Conservation (phyloP, 2,329 filamentous ascomycete species). For the Xylaria sp. region DNA sequence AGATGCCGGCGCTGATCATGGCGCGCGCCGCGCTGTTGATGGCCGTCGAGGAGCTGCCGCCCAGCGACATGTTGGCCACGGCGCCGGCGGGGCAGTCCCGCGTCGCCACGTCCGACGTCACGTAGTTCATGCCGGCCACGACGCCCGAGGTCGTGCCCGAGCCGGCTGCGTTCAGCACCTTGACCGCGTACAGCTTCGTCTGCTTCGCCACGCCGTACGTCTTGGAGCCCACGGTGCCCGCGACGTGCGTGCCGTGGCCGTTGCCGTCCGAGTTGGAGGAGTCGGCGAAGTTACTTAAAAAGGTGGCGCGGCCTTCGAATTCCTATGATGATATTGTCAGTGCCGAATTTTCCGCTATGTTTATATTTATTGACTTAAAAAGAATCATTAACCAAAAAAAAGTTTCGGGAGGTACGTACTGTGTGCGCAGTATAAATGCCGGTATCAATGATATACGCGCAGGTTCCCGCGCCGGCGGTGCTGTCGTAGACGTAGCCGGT, state of each 20-base stretch:
- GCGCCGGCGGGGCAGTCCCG: constrained; percentile 55
- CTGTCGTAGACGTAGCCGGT: constrained; percentile 57
- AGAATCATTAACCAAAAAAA: too few relatives aligned
- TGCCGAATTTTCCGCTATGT: neutral
- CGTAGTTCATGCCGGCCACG: constrained; percentile 54
- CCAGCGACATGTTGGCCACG: constrained; percentile 68
- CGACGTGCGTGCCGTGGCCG: constrained; percentile 58
- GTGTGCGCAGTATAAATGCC: constrained; percentile 61
- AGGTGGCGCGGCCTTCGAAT: constrained; percentile 57
- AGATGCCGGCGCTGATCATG: constrained; percentile 59
- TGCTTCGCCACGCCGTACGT: constrained; percentile 61
- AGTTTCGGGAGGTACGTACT: constrained; percentile 36
- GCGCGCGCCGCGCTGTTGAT: constrained; percentile 63
- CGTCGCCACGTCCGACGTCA: constrained; percentile 57
- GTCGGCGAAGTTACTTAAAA: constrained; percentile 49
- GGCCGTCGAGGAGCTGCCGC: constrained; percentile 57
- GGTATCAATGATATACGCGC: constrained; percentile 66
- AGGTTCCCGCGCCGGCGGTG: constrained; percentile 56
- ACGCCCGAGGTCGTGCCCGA: constrained; percentile 48
- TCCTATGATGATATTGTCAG: constrained; percentile 46
- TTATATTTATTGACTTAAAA: too few relatives aligned
- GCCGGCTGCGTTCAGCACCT: constrained; percentile 55
- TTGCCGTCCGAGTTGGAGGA: constrained; percentile 51
- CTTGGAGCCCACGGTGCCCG: constrained; percentile 49
- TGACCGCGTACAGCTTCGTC: constrained; percentile 56